Evolutionary conservation across 202 grass and related monocot genomes (phyloP), one percentile per base, ranked within the genome.

Genomic region (Musa balbisiana): DNA sequence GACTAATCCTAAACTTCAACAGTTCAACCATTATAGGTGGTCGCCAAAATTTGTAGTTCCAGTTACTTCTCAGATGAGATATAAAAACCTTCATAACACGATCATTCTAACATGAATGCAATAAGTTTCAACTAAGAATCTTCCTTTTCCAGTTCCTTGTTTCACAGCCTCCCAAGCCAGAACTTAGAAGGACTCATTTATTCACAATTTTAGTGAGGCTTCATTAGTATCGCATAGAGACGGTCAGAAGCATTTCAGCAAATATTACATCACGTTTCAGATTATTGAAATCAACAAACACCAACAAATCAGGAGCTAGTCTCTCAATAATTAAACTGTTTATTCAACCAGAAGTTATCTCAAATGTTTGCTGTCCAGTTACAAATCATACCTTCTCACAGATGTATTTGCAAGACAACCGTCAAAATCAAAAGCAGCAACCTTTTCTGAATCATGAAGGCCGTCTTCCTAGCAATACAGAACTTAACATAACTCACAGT

Each of bases 371-470:
- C n/a, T 19, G 8, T 8, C 13, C 14, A 43, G 62, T 23, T 64
- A 64, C 22, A 11, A 11, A 19, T 50, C 67, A 25, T 89, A 97
- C 94, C 72, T 91, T 85, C 65, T 97, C 63, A 97, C 86, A 69
- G 70, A 77, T 15, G 94, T 97, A 55, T 89, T 91, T 14, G 84
- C 94, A 68, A 97, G 94, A 62, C 90, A 97, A 1, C 88, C 94
- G 55, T 97, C 94, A 75, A 97, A 97, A 91, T 97, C 94, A 86
- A 97, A 97, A 50, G 90, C 94, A 79, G 94, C 94, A 86, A 97
- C 87, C 75, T 93, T 97, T 52, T 88, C 72, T 55, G 94, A 97
- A 89, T 90, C 81, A 84, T 62, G 67, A 80, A 93, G 88, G 13
- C 76, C 83, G 74, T 91, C 83, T 69, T 84, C 86, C 94, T 93